Base-by-base conservation (phyloP, 1,284 basidiomycete species). In the Macrocystidia cucumis region DNA sequence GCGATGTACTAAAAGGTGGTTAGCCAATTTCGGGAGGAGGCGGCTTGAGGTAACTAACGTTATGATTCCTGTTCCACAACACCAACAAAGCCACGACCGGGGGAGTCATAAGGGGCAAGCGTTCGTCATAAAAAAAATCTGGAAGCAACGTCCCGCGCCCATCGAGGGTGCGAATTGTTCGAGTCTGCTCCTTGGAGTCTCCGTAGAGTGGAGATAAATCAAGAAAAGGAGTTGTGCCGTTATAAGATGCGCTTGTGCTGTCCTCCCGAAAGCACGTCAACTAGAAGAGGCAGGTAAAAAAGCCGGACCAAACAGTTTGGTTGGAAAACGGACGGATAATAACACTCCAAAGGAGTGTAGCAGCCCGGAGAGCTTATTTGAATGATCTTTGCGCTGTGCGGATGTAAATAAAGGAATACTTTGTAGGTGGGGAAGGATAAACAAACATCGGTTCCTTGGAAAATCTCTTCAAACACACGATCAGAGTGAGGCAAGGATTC, bases 151-250 rank as follows among this genome's bases (percentile, higher is more conserved):
- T 25, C 32, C 33, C 33, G 16, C 25, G 9, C 3, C 44, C 44
- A 24, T 45, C 38, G 12, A 32, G 37, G 12, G 28, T 23, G 12
- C 45, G 32, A 21, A 47, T 30, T 16, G 9, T 22, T 9, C 38
- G 27, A 11, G 25, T 21, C 14, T 45, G 44, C 6, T 1, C 23
- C 9, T 34, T 22, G 13, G 27, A 36, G 5, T 20, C n/a, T 7
- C 45, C 45, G 29, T 47, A 47, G 6, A 47, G 35, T 12, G 45
- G 41, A 4, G 45, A 40, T 14, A 47, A 29, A 30, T 47, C 44
- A 24, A 45, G 30, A 19, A 39, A 41, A 24, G 43, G 36, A 5
- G 44, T 37, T 2, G 41, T 38, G 12, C 24, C 27, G 21, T 41
- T 43, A 20, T 28, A 18, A 23, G 30, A 13, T 13, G 13, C 9